These are phyloP conservation scores for Berberis thunbergii DNA, from an alignment of 164 flowering plant genomes.

Conservation along the genomic window DNA sequence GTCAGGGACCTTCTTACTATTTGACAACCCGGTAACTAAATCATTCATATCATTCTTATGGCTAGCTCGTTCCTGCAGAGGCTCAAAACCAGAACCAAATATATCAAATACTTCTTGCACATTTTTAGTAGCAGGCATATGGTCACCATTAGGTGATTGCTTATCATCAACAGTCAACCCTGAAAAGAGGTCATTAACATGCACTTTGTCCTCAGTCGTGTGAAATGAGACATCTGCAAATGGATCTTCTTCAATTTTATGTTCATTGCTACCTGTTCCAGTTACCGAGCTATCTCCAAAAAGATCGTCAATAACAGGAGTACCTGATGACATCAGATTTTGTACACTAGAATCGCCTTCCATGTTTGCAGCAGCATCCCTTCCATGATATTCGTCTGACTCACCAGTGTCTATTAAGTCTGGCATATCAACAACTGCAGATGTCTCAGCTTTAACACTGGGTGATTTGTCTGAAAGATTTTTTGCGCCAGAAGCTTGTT, in stretches of 20 bases:
- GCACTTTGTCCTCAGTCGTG: conserved; percentile 31
- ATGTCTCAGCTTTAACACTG: conserved; percentile 24
- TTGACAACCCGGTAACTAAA: conserved; percentile 52
- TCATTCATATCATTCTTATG: conserved; percentile 29
- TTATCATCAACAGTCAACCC: conserved; percentile 57
- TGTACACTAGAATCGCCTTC: conserved; percentile 21
- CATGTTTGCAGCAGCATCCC: conserved; percentile 17
- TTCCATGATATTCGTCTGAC: conserved; percentile 30
- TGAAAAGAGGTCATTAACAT: conserved; percentile 55
- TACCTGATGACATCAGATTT: conserved; percentile 16
- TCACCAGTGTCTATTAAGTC: conserved; percentile 78
- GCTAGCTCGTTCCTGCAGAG: conserved; percentile 18
- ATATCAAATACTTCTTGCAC: conserved; percentile 51
- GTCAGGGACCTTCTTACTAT: conserved; percentile 25
- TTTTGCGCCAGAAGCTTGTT: conserved; percentile 15
- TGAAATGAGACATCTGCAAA: conserved; percentile 94
- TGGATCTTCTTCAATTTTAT: conserved; percentile 51
- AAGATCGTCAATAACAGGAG: conserved; percentile 60
- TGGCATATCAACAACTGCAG: conserved; percentile 49
- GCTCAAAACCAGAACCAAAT: conserved; percentile 41
- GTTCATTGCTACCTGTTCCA: conserved; percentile 22
- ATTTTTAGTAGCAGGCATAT: conserved; percentile 16
- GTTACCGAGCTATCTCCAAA: conserved; percentile 48
- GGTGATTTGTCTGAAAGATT: conserved; percentile 27
- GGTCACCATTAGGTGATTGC: conserved; percentile 17